Evolutionary conservation across 1,284 basidiomycete genomes (phyloP), one percentile per base, ranked within the genome.

Genomic region (Leccinum fuscescens): DNA sequence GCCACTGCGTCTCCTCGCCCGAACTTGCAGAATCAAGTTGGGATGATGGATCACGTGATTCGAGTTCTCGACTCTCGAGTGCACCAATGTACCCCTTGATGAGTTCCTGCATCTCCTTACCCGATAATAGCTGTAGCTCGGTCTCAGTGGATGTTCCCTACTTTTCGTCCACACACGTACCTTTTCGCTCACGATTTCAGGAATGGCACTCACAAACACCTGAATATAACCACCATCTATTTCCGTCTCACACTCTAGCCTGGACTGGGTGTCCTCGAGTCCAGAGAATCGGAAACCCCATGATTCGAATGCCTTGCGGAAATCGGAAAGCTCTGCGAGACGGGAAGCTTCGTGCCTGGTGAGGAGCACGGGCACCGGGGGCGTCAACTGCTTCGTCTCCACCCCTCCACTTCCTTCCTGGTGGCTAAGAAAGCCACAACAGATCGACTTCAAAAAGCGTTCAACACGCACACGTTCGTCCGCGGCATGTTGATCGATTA

Each of bases 401-500:
- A 82, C 66, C 62, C 69, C 51, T 55, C 79, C 74, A 12, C 69
- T 64, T 62, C 61, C 67, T 54, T 69, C 67, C 56, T 67, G 69
- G 65, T 77, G 74, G 53, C 72, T 64, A 62, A 86, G 77, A 70
- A 90, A 93, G 4, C 86, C 85, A 58, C 78, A 68, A 72, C 90
- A 92, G 20, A 93, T 74, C 56, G 86, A 83, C 63, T 80, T 80
- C 59, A 96, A 79, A 70, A 93, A 89, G n/a, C 78, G 77, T 74
- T 98, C 96, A 53, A 97, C 90, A 22, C 93, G 85, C 31, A 96
- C 79, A 8, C 96, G 86, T 76, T 98, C 96, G 71, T 97, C 93
- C 7, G 94, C 96, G 4, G 96, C 96, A 71, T 98, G 96, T 74
- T 98, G 96, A 76, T 98, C 96, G 50, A 98, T 82, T 59, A 97